Evolutionary conservation across 2,329 filamentous ascomycete species (phyloP), one percentile per base, ranked within the genome.

Genomic region (Colletotrichum echinochloae): DNA sequence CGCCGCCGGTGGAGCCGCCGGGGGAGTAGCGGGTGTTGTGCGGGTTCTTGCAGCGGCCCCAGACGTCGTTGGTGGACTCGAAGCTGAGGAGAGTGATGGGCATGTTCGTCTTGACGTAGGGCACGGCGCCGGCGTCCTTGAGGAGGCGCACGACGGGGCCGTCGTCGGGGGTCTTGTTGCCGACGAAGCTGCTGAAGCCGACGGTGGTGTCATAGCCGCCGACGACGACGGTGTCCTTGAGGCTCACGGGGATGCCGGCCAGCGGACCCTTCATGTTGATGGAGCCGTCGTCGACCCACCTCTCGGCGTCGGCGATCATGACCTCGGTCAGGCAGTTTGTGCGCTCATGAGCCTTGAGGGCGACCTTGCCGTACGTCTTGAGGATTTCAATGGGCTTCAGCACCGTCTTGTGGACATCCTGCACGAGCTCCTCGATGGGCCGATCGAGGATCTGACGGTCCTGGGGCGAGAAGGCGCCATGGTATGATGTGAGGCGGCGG

Each of bases 321-420:
- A 98, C 84, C 81, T 98, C 95, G 0, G 95, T 98, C 16, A 97
- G 82, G 77, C 94, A 97, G 79, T 98, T 98, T 2, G 94, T 97
- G 81, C 92, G 92, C 72, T 91, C 87, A 44, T 98, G 95, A 1
- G 94, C 95, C 77, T 90, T 91, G 62, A 97, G 79, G 0, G 95
- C 92, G 26, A 95, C 91, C 80, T 97, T 97, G 76, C 92, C 92
- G 79, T 98, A 98, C 14, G 94, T 90, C 70, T 86, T 89, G n/a
- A 98, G 89, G 56, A 98, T 88, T 72, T 94, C 90, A 30, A 91
- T 79, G 0, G 95, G 91, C 16, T 87, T 86, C 59, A 90, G 84
- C 63, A 85, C 81, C 54, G 90, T 87, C n/a, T 88, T 87, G 39
- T 95, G 93, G 4, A 97, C 92, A 82, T 92, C 89, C 72, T 90